These are phyloP conservation scores for Pleurozium schreberi DNA, from an alignment of 225 moss, liverwort and hornwort genomes.

Conservation along the genomic window DNA sequence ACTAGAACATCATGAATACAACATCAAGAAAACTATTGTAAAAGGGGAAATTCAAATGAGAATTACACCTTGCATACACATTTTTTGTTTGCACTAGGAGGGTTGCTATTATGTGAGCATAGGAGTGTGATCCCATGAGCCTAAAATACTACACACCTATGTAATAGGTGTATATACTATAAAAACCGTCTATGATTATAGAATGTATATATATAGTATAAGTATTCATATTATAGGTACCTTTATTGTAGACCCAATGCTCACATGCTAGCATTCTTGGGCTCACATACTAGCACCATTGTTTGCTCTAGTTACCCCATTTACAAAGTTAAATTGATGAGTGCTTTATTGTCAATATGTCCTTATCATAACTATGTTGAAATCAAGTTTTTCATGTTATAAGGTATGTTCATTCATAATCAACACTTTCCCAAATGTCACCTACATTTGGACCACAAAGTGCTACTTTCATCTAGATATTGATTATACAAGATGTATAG, in stretches of 20 bases:
- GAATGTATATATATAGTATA: too few species aligned
- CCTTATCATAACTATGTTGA: neutral
- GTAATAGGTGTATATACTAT: too few species aligned
- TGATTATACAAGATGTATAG: too few species aligned
- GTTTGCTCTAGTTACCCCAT: fast-evolving
- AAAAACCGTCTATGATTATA: too few species aligned
- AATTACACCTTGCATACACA: fast-evolving
- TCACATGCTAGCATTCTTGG: too few species aligned
- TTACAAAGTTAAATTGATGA: neutral
- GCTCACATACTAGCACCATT: too few species aligned
- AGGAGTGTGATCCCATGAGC: too few species aligned
- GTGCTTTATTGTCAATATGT: neutral
- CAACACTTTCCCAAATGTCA: neutral
- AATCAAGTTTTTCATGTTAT: neutral
- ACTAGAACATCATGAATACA: neutral
- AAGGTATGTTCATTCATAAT: neutral
- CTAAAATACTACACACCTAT: too few species aligned
- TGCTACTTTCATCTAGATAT: neutral
- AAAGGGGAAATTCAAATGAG: neutral
- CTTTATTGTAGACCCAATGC: too few species aligned
- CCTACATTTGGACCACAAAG: too few species aligned
- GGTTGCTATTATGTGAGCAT: too few species aligned
- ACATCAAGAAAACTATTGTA: neutral
- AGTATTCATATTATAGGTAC: too few species aligned
- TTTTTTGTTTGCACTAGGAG: neutral